Conservation (phyloP, 73 alveolate species). For the Paramecium sonneborni region DNA sequence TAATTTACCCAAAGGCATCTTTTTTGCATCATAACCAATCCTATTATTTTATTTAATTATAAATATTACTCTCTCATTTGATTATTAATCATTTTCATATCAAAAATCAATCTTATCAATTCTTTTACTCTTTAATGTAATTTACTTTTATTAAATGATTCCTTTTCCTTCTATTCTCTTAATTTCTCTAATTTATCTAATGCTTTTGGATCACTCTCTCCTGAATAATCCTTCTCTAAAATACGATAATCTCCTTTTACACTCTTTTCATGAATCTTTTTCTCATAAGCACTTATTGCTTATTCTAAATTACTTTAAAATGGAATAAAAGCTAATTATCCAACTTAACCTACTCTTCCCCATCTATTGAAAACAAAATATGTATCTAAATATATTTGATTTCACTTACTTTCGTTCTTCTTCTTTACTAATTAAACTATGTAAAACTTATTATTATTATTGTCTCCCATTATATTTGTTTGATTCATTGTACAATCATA, state of each 20-base stretch:
- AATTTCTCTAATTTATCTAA: background rate
- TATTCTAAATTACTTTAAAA: background rate
- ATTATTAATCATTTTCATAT: slow-evolving; percentile 76
- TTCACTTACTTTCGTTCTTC: background rate
- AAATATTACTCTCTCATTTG: slow-evolving; percentile 50
- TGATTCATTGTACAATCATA: slow-evolving; percentile 50
- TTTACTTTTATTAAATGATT: slow-evolving; percentile 31
- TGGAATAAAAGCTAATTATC: background rate
- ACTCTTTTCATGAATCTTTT: slow-evolving; percentile 42
- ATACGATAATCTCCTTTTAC: slow-evolving; percentile 53
- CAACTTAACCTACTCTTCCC: slow-evolving; percentile 64
- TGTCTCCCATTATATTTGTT: slow-evolving; percentile 25
- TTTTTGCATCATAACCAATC: slow-evolving; percentile 85
- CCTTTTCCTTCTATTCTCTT: slow-evolving; percentile 18
- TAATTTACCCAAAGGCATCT: slow-evolving; percentile 87
- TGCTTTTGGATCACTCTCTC: slow-evolving; percentile 47
- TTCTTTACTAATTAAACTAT: slow-evolving; percentile 23
- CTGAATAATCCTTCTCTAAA: slow-evolving; percentile 47
- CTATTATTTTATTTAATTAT: slow-evolving; percentile 44
- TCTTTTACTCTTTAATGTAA: slow-evolving; percentile 56
- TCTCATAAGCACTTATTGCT: background rate
- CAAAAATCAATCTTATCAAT: slow-evolving; percentile 69
- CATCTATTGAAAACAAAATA: slow-evolving; percentile 49
- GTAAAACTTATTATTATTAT: slow-evolving; percentile 59
- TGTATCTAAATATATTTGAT: background rate